Base-by-base conservation (phyloP, 176 grass and related monocot genomes). In the Tuctoria greenei region DNA sequence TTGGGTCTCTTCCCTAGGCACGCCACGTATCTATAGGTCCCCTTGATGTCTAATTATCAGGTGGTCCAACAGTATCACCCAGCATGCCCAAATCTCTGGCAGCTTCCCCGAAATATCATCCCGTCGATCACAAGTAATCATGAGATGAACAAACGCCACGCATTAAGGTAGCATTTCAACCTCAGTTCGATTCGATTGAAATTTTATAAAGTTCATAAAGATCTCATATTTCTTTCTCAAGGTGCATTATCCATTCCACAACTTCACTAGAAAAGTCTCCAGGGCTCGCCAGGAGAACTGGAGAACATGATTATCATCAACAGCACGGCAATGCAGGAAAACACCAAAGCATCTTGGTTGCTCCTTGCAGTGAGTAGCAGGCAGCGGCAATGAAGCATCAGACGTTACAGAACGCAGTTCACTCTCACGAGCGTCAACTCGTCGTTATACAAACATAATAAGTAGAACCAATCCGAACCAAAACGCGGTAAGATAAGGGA, bases 371-470 rank as follows among this genome's bases (percentile, higher is more conserved):
- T 27, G 75, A 37, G 64, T 17, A 63, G 67, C 65, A 45, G 10
- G 41, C 16, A 35, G 71, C 3, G 23, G 56, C 31, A 40, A 52
- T 39, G 16, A 49, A 41, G 61, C 61, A 76, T 36, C 71, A 28
- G 17, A 59, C 44, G 59, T 40, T 66, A 78, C 66, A 69, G 16
- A 8, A 67, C 58, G 72, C 15, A 64, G 54, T 82, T 72, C 15
- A 56, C 16, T 66, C 49, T 67, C 64, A 60, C 41, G 41, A 62
- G 46, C 64, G 56, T 75, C 60, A 23, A 69, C 41, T 66, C 81
- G 80, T 58, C 66, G 63, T 72, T 67, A 78, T 87, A 88, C 81
- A 79, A 71, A 71, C 75, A 75, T 14, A 79, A 75, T 14, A 79
- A 60, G 57, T 10, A 72, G 73, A 88, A 47, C 45, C 13, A 16